Evolutionary conservation across 495 filamentous ascomycete species (phyloP), one percentile per base, ranked within the genome.

Genomic region (Neurospora sp.): DNA sequence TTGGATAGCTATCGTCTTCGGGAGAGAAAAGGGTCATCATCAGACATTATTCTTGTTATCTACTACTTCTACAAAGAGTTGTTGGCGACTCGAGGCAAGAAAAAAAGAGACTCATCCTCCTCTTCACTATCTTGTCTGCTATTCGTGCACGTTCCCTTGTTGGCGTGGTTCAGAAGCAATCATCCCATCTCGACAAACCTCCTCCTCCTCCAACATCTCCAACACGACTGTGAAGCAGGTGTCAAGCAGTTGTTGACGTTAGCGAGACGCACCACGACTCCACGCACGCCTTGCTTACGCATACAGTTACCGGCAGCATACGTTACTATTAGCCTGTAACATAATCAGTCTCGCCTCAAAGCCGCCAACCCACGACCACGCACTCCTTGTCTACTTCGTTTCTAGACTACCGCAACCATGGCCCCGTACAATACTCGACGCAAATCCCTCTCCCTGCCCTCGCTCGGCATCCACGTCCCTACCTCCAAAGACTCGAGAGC

Each of bases 381-480:
- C 53, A 35, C 39, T 22, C 35, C 61, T 20, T 68, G 37, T 48
- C 35, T 72, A 68, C 6, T 22, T 41, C 27, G 22, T 71, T 65
- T 65, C 61, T 7, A 22, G 53, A 61, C 53, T 69, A 20, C 46
- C 73, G 69, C 76, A 75, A 89, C 74, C 77, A 97, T 97, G 94
- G 31, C 31, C 31, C 93, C 94, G 74, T 98, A 98, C 88, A 97
- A 99, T 82, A 99, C 96, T 74, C 92, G 96, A 83, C 91, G 96
- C 82, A 99, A 98, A 85, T 97, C 94, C 79, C 83, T 99, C 78
- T 99, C 96, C 39, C 86, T 99, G 75, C 92, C 94, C 27, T 94
- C 93, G 73, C 88, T 98, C 75, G 96, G 96, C 79, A 97, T 98
- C 74, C 93, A 95, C 77, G 83, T 99, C 68, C 96, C 94, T 69